Percentiles rank a stretch among this genome's conserved stretches.
Conservation (phyloP, 805 yeast species). For the Saturnispora dispora region DNA sequence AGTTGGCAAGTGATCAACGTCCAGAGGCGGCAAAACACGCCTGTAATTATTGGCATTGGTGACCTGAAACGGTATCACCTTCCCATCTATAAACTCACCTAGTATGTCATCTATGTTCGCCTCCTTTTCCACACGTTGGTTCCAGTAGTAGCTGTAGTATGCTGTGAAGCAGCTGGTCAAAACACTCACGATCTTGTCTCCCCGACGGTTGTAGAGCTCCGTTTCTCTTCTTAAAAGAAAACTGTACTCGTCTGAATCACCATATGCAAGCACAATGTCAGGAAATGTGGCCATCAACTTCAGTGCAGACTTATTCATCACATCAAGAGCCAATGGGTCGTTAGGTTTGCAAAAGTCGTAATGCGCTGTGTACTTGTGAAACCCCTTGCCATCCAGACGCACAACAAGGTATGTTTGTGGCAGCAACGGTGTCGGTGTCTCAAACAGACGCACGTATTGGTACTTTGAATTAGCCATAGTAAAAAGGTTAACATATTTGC, state of each 20-base stretch:
- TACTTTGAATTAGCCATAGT: constrained; percentile 76
- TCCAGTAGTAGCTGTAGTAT: constrained; percentile 65
- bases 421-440: constrained; percentile 58
- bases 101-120: background rate
- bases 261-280: constrained; percentile 77
- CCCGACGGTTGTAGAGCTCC: constrained; percentile 73
- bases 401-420: constrained; percentile 79
- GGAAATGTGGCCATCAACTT: constrained; percentile 54
- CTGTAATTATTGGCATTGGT: background rate
- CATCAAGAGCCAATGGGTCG: constrained; percentile 61
- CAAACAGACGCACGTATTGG: constrained; percentile 82
- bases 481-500: background rate
- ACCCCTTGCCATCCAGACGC: constrained; percentile 89
- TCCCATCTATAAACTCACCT: background rate
- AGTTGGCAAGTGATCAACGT: constrained; percentile 53
- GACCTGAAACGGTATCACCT: background rate
- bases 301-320: constrained; percentile 77
- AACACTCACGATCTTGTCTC: constrained; percentile 68
- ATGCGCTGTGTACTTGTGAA: constrained; percentile 69
- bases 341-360: constrained; percentile 85
- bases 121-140: constrained; percentile 15
- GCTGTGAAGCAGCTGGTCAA: constrained; percentile 79
- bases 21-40: constrained; percentile 13
- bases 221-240: constrained; percentile 62
- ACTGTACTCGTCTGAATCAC: constrained; percentile 92